These are phyloP conservation scores for Ogataea haglerorum DNA, from an alignment of 805 yeast species.

Conservation along the genomic window DNA sequence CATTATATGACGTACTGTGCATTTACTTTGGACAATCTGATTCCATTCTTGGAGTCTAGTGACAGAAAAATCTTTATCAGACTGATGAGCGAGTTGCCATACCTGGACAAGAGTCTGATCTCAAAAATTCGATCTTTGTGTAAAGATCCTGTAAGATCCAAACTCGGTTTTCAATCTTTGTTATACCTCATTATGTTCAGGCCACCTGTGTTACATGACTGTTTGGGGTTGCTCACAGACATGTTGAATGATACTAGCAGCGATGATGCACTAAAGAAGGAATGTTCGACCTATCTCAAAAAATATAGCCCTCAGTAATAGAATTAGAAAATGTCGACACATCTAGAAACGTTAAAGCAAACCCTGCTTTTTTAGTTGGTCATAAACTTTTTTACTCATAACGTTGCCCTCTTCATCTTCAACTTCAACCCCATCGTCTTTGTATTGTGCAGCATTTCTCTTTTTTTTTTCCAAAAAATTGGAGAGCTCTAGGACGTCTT, in stretches of 20 bases:
- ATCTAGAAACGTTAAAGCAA: conserved; percentile 41
- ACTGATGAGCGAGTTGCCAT: conserved; percentile 83
- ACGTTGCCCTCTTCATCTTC: conserved; percentile 94
- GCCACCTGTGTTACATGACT: conserved; percentile 70
- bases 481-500: conserved; percentile 66
- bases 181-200: conserved; percentile 84
- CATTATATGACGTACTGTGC: conserved; percentile 67
- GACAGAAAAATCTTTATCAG: conserved; percentile 82
- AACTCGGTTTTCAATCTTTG: conserved; percentile 78
- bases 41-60: conserved; percentile 77
- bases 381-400: conserved; percentile 77
- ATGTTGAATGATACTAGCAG: conserved; percentile 37
- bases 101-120: conserved; percentile 59
- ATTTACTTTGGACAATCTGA: conserved; percentile 68
- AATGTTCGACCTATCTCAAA: conserved; percentile 42
- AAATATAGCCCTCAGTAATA: conserved; percentile 38
- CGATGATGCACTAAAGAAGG: conserved; percentile 49
- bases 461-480: conserved; percentile 38
- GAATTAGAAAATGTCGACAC: neutral
- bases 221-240: conserved; percentile 47
- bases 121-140: conserved; percentile 68
- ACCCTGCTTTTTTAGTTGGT: conserved; percentile 87
- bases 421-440: conserved; percentile 66
- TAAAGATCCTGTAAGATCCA: conserved; percentile 77
- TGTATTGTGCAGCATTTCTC: conserved; percentile 37